Conservation (phyloP, 2,329 filamentous ascomycete genomes). For the Fusarium protoensiforme region DNA sequence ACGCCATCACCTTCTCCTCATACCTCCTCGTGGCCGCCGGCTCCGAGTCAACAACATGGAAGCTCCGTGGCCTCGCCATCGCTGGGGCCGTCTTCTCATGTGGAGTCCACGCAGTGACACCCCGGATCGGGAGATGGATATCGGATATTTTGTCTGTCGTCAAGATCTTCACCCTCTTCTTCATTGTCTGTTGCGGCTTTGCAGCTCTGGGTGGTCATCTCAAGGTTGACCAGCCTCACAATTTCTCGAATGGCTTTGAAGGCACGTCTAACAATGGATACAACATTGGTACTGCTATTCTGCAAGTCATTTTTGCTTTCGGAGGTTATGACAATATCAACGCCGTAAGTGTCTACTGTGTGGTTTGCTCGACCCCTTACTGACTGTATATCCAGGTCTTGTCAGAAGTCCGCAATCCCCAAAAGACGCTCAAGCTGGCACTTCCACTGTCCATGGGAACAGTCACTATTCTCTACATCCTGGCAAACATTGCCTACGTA, state of each 20-base stretch:
- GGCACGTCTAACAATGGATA: conserved; percentile 16
- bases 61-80: conserved; percentile 12
- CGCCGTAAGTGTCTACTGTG: neutral
- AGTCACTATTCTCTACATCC: conserved; percentile 11
- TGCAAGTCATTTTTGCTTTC: conserved; percentile 22
- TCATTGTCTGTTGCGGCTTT: conserved; percentile 27
- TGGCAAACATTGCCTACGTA: conserved; percentile 23
- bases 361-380: neutral
- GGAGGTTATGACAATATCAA: conserved; percentile 26
- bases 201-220: conserved; percentile 17
- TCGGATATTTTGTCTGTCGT: conserved; percentile 10
- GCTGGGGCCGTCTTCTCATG: conserved; percentile 2
- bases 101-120: conserved; percentile 7
- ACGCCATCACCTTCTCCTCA: conserved; percentile 20
- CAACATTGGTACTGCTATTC: conserved; percentile 15
- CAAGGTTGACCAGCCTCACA: conserved; percentile 15
- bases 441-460: conserved; percentile 13
- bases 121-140: conserved; percentile 4
- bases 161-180: conserved; percentile 19
- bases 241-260: conserved; percentile 16
- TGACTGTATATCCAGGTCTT: conserved; percentile 2
- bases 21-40: conserved; percentile 12
- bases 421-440: conserved; percentile 10
- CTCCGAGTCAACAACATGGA: conserved; percentile 14
- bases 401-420: conserved; percentile 18